Percentiles rank a stretch among this genome's conserved stretches.
phyloP scores from a whole-genome alignment of 2,329 filamentous ascomycete genomes.

The Fusarium hainanense region DNA sequence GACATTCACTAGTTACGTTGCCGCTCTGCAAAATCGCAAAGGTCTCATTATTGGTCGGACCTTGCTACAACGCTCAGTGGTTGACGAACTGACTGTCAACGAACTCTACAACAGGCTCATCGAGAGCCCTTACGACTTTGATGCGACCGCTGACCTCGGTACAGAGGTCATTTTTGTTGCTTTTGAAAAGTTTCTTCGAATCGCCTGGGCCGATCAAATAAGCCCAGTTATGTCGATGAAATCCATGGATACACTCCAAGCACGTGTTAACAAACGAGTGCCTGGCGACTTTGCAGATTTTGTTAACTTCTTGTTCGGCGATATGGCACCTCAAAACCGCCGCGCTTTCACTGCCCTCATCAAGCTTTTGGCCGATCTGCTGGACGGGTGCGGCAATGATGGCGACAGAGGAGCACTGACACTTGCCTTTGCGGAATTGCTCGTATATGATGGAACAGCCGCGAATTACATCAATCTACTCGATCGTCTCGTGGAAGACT shows the following conservation, averaged over 20 bases:
- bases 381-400: constrained; percentile 91
- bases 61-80: constrained; percentile 74
- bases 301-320: constrained; percentile 71
- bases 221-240: constrained; percentile 82
- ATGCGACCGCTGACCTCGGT: constrained; percentile 77
- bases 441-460: constrained; percentile 81
- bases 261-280: constrained; percentile 71
- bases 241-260: constrained; percentile 79
- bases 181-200: constrained; percentile 91
- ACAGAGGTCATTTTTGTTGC: constrained; percentile 89
- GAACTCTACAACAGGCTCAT: constrained; percentile 90
- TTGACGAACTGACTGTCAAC: constrained; percentile 84
- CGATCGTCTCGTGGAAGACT: constrained; percentile 89
- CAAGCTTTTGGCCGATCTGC: constrained; percentile 84
- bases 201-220: constrained; percentile 90
- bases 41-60: constrained; percentile 86
- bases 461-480: constrained; percentile 88
- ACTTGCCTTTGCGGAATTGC: constrained; percentile 86
- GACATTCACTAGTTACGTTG: constrained; percentile 84
- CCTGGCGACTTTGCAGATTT: constrained; percentile 79
- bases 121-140: constrained; percentile 82
- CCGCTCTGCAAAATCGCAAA: constrained; percentile 84
- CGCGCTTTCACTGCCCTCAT: constrained; percentile 86
- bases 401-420: constrained; percentile 90
- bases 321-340: constrained; percentile 76